phyloP scores from a whole-genome alignment of 2,329 filamentous ascomycete genomes.

The Pseudohalonectria lignicola region DNA sequence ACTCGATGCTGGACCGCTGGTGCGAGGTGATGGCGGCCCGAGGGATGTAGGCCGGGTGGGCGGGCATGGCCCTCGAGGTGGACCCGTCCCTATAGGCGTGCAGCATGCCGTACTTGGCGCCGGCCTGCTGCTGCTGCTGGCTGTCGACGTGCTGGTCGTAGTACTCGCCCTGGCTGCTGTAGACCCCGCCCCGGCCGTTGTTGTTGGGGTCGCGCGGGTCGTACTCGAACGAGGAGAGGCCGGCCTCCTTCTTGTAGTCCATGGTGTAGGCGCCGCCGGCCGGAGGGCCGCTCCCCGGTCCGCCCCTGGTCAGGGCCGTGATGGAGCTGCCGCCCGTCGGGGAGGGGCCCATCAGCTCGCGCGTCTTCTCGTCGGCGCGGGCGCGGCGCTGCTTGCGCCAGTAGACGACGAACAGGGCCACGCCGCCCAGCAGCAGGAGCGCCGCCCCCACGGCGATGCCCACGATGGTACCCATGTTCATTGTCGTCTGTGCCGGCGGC shows the following conservation, averaged over 20 bases:
- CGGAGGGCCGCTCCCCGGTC: constrained; percentile 6
- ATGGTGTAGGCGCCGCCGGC: constrained; percentile 13
- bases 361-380: constrained; percentile 14
- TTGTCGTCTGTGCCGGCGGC: constrained; percentile 9
- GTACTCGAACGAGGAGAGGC: not conserved
- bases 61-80: constrained; percentile 23
- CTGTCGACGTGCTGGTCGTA: constrained; percentile 20
- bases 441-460: constrained; percentile 39
- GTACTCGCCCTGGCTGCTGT: constrained; percentile 24
- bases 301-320: constrained; percentile 10
- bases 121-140: constrained; percentile 3
- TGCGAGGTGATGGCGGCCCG: constrained; percentile 8
- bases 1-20: constrained; percentile 1
- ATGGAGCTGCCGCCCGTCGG: constrained; percentile 13
- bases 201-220: constrained; percentile 5
- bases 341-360: constrained; percentile 7
- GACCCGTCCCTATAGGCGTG: constrained; percentile 1
- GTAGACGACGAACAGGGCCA: constrained; percentile 34
- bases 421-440: constrained; percentile 27
- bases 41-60: constrained; percentile 38
- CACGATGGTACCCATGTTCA: constrained; percentile 38
- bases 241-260: constrained; percentile 16
- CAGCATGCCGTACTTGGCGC: constrained; percentile 4
- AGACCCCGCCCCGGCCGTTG: constrained; percentile 10
- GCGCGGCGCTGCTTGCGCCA: constrained; percentile 28